Base-by-base conservation (phyloP, 164 flowering plant species). In the Magnolia officinalis region DNA sequence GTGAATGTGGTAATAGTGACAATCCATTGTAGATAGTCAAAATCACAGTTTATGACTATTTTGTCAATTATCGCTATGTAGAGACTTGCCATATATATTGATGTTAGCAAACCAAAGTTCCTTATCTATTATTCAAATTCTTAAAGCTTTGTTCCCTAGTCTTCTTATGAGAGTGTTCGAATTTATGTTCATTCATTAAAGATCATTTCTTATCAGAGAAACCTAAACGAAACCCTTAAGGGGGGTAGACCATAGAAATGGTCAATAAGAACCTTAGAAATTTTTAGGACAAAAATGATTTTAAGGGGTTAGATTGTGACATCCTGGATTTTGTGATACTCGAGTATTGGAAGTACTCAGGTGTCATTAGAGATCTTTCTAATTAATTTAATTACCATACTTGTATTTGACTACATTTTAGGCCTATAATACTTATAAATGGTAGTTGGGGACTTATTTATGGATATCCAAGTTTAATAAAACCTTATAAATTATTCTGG, bases 211-310 rank as follows among this genome's bases (percentile, higher is more conserved):
- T 1, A 98, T 96, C 26, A 13, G 98, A 94, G 77, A 96, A 87
- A 78, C 92, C 98, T 9, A 85, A 98, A 45, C 99, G 92, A 49
- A 96, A 94, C 81, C 99, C 99, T 0, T 87, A 85, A n/a, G 98
- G 94, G 67, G 81, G 98, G 5, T 0, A 37, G 0, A 37, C 6
- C 45, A 37, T 31, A 2, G 45, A 2, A 37, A 5, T 37, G 6
- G 45, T 0, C 45, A 0, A 37, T 37, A 37, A 5, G 6, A 37
- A 5, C 45, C 4, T 37, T 37, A 37, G 6, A 37, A 37, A 37
- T 3, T 37, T 37, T 37, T 1, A 37, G 4, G 45, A 37, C 6
- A 37, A 37, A 37, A 37, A 2, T 37, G 45, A 2, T 37, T 37
- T 37, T 2, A 37, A 5, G 45, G 45, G 45, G 45, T 3, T 37